These are phyloP conservation scores for Escovopsis sp. DNA, from an alignment of 2,329 filamentous ascomycete genomes.

Conservation along the genomic window DNA sequence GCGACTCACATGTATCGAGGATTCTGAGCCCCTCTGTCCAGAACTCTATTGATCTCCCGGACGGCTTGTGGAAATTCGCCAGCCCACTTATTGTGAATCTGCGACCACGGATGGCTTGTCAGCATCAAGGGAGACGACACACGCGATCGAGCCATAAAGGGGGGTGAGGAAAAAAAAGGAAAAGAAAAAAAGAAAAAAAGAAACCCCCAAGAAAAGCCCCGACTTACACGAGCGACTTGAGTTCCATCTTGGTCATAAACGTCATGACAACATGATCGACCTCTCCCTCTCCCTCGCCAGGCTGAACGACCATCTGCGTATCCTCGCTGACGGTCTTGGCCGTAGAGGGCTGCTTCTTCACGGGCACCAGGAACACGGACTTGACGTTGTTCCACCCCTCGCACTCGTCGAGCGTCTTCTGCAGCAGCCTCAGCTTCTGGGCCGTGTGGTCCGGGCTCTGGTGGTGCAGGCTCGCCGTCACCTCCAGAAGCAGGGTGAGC, in stretches of 20 bases:
- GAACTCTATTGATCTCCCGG: conserved; percentile 22
- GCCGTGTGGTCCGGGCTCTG: conserved; percentile 41
- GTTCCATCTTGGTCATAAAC: conserved; percentile 45
- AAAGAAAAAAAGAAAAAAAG: too few species aligned
- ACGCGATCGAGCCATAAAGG: too few species aligned
- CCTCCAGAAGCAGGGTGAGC: conserved; percentile 52
- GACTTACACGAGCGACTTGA: conserved; percentile 39
- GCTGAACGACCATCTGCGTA: conserved; percentile 37
- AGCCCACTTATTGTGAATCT: conserved; percentile 43
- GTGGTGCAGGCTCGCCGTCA: conserved; percentile 53
- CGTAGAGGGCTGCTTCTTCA: conserved; percentile 35
- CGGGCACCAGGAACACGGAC: conserved; percentile 38
- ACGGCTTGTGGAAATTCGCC: conserved; percentile 26
- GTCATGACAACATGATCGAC: conserved; percentile 44
- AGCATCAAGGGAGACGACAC: neutral
- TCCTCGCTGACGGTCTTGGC: conserved; percentile 40
- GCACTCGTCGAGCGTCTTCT: conserved; percentile 45
- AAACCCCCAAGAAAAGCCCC: too few species aligned
- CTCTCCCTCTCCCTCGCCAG: conserved; percentile 28
- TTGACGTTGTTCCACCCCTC: conserved; percentile 33
- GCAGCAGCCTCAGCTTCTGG: conserved; percentile 47
- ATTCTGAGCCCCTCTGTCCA: conserved; percentile 29
- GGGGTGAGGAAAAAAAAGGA: neutral
- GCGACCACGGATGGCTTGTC: neutral
- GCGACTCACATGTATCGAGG: conserved; percentile 31